phyloP scores from a whole-genome alignment of 768 basidiomycete genomes.

The Boletus reticuloceps region DNA sequence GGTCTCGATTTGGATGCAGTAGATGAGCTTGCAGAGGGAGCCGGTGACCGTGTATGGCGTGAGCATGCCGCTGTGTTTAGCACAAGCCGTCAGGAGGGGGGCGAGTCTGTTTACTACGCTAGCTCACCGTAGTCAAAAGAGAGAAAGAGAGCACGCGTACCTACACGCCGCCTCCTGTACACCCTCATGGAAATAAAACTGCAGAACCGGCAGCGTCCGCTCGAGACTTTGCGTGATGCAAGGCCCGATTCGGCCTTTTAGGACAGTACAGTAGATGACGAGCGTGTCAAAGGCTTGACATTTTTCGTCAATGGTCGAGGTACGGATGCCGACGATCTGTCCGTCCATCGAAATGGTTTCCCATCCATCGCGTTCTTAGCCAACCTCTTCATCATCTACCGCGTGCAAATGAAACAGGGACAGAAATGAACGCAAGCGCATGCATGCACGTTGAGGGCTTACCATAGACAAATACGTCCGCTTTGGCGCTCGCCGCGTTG shows the following conservation, averaged over 20 bases:
- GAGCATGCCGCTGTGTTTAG: no score
- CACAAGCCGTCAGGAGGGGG: conserved; percentile 47
- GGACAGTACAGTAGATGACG: conserved; percentile 72
- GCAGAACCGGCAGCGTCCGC: conserved; percentile 64
- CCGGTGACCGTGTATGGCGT: no score
- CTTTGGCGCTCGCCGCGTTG: conserved; percentile 68
- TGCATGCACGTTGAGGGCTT: background rate
- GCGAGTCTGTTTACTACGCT: conserved; percentile 45
- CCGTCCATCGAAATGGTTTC: conserved; percentile 79
- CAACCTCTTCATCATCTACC: conserved; percentile 54
- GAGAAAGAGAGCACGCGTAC: conserved; percentile 37
- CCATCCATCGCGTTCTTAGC: conserved; percentile 71
- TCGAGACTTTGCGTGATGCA: conserved; percentile 72
- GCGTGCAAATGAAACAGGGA: background rate
- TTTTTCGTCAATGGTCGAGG: conserved; percentile 81
- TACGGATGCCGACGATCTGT: conserved; percentile 72
- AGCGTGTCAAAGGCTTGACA: conserved; percentile 85
- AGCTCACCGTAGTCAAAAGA: no score
- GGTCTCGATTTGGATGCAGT: no score
- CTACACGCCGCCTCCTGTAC: conserved; percentile 75
- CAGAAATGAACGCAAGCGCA: background rate
- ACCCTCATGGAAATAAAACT: conserved; percentile 83
- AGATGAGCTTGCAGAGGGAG: no score
- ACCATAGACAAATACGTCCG: conserved; percentile 76
- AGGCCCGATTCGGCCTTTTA: conserved; percentile 64